Evolutionary conservation across 2,329 filamentous ascomycete genomes (phyloP), one percentile per base, ranked within the genome.

Genomic region (Aspergillus pseudonomiae): DNA sequence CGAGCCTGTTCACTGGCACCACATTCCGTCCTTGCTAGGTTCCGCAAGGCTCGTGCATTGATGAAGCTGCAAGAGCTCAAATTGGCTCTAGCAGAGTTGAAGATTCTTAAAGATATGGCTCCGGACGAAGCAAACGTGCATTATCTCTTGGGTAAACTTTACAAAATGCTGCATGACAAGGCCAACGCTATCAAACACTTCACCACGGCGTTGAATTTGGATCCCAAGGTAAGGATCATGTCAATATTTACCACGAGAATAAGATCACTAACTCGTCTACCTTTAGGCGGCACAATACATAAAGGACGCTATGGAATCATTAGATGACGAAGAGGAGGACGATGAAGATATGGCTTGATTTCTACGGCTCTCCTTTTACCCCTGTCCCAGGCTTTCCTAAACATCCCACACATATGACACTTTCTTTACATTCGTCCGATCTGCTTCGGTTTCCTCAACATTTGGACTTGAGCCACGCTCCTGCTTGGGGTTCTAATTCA

Each of bases 121-220:
- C 94, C 95, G 0, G 94, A 99, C 73, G 94, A 98, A 77, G 92
- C 94, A 5, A 96, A 94, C 72, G 94, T 99, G 43, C 95, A 97
- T 80, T 99, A 97, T 81, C 82, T 97, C 66, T 88, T 99, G 45
- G 96, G 94, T 7, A 80, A 79, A 67, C 70, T 87, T 63, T 87
- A 87, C 77, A 89, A 89, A 77, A 84, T 82, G 69, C 69, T 88
- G 62, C 78, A 82, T 34, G 82, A 88, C 63, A 85, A 85, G 71
- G 88, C 89, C 65, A 85, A 89, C 71, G 94, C 95, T n/a, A 91
- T 99, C 64, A 89, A 91, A 64, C 93, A 97, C 77, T 96, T 96
- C 76, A 99, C 95, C 7, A 94, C 94, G 77, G 95, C 95, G 21
- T 82, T 98, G 74, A 97, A 97, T 78, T 82, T 99, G 73, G 95